Evolutionary conservation across 257 asterid genomes (phyloP).

Genomic region (Ilex asprella): DNA sequence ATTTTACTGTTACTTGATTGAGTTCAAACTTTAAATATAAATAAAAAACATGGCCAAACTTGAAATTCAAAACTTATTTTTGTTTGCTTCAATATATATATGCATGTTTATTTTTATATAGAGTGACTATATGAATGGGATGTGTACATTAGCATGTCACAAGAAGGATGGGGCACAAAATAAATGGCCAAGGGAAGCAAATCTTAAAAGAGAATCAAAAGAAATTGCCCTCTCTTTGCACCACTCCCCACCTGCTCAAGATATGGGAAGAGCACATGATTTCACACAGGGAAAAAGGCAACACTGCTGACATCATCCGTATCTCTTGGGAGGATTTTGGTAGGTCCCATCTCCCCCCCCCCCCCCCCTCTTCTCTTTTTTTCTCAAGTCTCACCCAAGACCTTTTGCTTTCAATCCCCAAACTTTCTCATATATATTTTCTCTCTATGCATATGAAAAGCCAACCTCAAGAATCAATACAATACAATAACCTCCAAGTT

Average conservation of each 20-base stretch:
- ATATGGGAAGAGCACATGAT: slow-evolving; percentile 72
- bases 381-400: too few relatives aligned
- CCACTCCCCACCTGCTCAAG: slow-evolving; percentile 64
- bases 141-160: too few relatives aligned
- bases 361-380: slow-evolving; percentile 7
- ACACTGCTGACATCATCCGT: slow-evolving; percentile 64
- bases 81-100: too few relatives aligned
- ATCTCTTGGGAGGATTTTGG: slow-evolving; percentile 60
- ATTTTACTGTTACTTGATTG: too few relatives aligned
- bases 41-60: too few relatives aligned
- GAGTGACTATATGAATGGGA: too few relatives aligned
- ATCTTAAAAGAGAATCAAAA: slow-evolving; percentile 69
- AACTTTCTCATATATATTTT: too few relatives aligned
- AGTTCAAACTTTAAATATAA: too few relatives aligned
- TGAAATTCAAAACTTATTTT: too few relatives aligned
- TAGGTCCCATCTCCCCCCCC: slow-evolving; percentile 28
- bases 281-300: slow-evolving; percentile 41
- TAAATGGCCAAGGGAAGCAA: slow-evolving; percentile 74
- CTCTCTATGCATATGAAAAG: slow-evolving; percentile 4
- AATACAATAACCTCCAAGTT: slow-evolving; percentile 3
- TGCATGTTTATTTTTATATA: too few relatives aligned
- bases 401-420: too few relatives aligned
- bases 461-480: slow-evolving; percentile 11
- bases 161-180: slow-evolving; percentile 22
- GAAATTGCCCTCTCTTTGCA: slow-evolving; percentile 56